phyloP scores from a whole-genome alignment of 2,329 filamentous ascomycete genomes.

The Canariomyces notabilis region DNA sequence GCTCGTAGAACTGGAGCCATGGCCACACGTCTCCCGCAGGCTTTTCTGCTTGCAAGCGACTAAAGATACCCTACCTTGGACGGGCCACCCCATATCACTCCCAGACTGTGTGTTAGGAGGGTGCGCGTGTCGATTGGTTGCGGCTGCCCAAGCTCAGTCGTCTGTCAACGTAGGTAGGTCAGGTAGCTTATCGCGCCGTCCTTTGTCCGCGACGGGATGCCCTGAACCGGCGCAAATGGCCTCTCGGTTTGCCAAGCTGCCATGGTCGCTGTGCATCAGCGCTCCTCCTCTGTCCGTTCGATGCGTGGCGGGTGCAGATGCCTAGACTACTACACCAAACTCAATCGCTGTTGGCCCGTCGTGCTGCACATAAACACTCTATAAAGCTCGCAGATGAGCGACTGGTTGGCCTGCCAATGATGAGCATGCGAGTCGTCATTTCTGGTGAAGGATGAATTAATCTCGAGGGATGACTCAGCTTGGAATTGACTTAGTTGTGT shows the following conservation, averaged over 20 bases:
- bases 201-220: background rate
- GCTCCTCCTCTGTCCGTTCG: background rate
- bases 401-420: background rate
- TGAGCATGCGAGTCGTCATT: background rate
- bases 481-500: too few species aligned
- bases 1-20: too few species aligned
- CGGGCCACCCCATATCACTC: too few species aligned
- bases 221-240: background rate
- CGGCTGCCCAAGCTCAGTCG: background rate
- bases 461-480: background rate
- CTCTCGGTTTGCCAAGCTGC: constrained; percentile 8
- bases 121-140: constrained; percentile 1
- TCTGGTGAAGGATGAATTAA: background rate
- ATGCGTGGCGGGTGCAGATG: constrained; percentile 6
- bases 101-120: background rate
- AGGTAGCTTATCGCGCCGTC: constrained; percentile 5
- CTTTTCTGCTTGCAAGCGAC: too few species aligned
- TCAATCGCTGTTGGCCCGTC: background rate
- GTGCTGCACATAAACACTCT: background rate
- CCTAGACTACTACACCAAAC: background rate
- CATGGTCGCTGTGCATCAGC: constrained; percentile 3
- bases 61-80: too few species aligned
- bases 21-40: too few species aligned
- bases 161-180: constrained; percentile 3
- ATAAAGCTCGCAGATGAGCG: background rate